Evolutionary conservation across 2,329 filamentous ascomycete species (phyloP).

Genomic region (Paecilomyces sp.): DNA sequence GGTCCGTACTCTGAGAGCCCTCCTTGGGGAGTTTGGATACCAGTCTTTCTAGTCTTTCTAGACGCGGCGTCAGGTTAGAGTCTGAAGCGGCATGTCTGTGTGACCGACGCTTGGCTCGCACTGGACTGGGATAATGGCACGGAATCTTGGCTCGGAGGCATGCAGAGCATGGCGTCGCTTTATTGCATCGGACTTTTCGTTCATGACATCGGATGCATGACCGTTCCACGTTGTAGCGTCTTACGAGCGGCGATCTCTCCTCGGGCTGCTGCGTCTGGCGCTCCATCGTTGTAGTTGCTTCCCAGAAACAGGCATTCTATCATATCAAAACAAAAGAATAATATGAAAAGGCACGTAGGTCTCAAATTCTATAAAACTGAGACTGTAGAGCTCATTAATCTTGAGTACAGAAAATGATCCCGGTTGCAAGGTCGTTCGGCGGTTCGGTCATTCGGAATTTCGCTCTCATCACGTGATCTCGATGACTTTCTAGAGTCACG

Average conservation of each 20-base stretch:
- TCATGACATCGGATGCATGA: conserved; percentile 12
- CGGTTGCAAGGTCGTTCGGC: background rate
- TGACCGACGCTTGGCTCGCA: conserved; percentile 6
- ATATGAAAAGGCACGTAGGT: background rate
- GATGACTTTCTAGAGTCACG: too few species aligned
- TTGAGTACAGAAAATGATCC: background rate
- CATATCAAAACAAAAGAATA: background rate
- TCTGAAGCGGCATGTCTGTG: conserved; percentile 2
- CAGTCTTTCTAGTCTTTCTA: conserved; percentile 5
- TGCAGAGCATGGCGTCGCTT: conserved; percentile 6
- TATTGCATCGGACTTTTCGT: conserved; percentile 11
- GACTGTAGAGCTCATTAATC: background rate
- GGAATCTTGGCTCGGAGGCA: conserved; percentile 6
- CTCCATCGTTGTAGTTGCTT: background rate
- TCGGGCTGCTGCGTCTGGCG: background rate
- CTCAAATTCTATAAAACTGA: background rate
- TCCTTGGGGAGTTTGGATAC: background rate
- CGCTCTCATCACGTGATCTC: background rate
- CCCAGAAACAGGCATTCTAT: background rate
- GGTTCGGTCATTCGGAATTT: background rate
- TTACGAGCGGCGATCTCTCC: background rate
- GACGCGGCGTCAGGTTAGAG: conserved; percentile 3
- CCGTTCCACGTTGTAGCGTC: conserved; percentile 8
- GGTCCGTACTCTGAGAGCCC: background rate
- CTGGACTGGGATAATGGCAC: conserved; percentile 9